These are phyloP conservation scores for Epichloe baconii DNA, from an alignment of 2,329 filamentous ascomycete species.

Conservation along the genomic window DNA sequence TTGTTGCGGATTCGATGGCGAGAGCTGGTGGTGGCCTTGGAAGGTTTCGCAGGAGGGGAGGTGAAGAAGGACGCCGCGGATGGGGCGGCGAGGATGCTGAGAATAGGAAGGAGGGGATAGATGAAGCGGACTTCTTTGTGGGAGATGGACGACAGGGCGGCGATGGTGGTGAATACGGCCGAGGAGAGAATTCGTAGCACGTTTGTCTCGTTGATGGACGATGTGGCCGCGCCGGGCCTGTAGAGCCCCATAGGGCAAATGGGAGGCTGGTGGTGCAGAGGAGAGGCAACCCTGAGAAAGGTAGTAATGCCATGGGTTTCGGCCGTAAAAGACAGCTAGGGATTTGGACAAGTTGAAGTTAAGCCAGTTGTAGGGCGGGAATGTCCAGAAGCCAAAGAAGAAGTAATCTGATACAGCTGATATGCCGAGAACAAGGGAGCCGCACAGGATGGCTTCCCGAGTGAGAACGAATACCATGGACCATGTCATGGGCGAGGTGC, in stretches of 20 bases:
- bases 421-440: conserved; percentile 44
- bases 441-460: conserved; percentile 53
- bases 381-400: conserved; percentile 78
- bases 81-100: conserved; percentile 68
- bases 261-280: conserved; percentile 74
- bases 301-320: conserved; percentile 87
- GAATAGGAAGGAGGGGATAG: conserved; percentile 76
- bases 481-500: conserved; percentile 27
- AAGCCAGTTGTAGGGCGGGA: conserved; percentile 77
- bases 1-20: conserved; percentile 34
- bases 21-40: conserved; percentile 14
- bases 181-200: conserved; percentile 35
- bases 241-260: conserved; percentile 54
- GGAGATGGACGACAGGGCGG: conserved; percentile 60
- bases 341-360: conserved; percentile 84
- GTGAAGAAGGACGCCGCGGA: conserved; percentile 54
- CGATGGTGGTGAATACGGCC: conserved; percentile 45
- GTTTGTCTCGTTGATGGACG: conserved; percentile 22
- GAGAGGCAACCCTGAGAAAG: conserved; percentile 74
- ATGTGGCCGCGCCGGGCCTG: conserved; percentile 21
- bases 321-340: conserved; percentile 84
- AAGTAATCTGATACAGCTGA: conserved; percentile 58
- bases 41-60: conserved; percentile 16
- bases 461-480: conserved; percentile 39
- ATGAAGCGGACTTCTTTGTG: conserved; percentile 98